Evolutionary conservation across 805 yeast genomes (phyloP), one percentile per base, ranked within the genome.

Genomic region (Metschnikowia baotianmanensis): DNA sequence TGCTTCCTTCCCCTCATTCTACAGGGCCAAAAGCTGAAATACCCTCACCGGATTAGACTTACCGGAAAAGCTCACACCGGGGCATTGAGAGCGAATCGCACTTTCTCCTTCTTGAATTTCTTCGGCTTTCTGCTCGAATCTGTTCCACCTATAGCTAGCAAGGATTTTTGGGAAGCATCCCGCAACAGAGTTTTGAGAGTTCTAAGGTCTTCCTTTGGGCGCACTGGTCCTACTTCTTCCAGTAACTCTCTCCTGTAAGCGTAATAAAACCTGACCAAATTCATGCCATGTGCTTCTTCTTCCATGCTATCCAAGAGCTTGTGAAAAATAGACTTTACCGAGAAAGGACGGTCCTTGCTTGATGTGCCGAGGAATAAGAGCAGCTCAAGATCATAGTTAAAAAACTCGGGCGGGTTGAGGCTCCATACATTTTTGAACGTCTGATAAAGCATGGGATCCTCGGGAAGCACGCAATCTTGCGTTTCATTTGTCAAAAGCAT

Each of bases 261-360:
- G 19, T 34, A 34, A 25, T 34, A 35, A 31, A 43, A 44, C 19
- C 34, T 33, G n/a, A 37, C 38, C 19, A 48, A 27, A 27, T 50
- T 50, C 52, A 48, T 43, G 16, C 27, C 30, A 21, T 43, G 18
- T 15, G 49, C 52, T 3, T 40, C 33, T 29, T 40, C 46, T 27
- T 44, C 53, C 32, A 35, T 40, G 29, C 34, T 38, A 13, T 34
- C 23, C 21, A 28, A 11, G 7, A 38, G 29, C n/a, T 23, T 21
- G 9, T 45, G 47, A 5, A 19, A 21, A 6, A 34, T 20, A 16
- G 39, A 20, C 11, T 29, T 24, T 23, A 23, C 28, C 10, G 50
- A 38, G 34, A 29, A 47, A 6, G 40, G 46, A 10, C 40, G 46
- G n/a, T 38, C 36, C 15, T 38, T 28, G 13, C 31, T 27, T 10